Percentiles rank a stretch among this genome's conserved stretches.
Evolutionary conservation across 2,329 filamentous ascomycete species (phyloP).

Genomic region (Trichoderma koningiopsis): DNA sequence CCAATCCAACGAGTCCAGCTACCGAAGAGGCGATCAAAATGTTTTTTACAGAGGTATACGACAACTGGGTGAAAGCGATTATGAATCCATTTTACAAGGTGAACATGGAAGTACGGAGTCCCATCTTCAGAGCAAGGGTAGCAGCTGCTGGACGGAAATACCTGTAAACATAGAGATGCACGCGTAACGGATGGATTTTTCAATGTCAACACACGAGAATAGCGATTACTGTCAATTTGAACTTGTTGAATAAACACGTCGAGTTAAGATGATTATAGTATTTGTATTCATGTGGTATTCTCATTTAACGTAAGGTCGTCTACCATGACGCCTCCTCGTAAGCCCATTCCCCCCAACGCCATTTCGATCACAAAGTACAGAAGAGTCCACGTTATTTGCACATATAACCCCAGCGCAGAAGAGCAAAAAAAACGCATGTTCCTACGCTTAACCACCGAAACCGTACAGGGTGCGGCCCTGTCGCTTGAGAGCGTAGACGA

Average conservation of each 20-base stretch:
- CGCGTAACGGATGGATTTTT: constrained; percentile 17
- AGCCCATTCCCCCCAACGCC: constrained; percentile 39
- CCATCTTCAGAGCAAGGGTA: constrained; percentile 80
- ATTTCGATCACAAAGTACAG: constrained; percentile 31
- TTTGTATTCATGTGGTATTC: constrained; percentile 29
- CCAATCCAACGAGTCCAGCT: constrained; percentile 84
- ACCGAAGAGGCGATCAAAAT: constrained; percentile 94
- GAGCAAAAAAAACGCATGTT: constrained; percentile 22
- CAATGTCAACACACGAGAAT: not conserved
- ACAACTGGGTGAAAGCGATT: constrained; percentile 92
- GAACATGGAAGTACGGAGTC: constrained; percentile 83
- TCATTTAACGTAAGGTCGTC: constrained; percentile 35
- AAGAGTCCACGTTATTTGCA: constrained; percentile 26
- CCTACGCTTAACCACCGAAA: constrained; percentile 74
- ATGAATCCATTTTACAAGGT: constrained; percentile 96
- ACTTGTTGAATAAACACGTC: not conserved
- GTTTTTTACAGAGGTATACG: constrained; percentile 95
- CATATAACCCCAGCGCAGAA: constrained; percentile 27
- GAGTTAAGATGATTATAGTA: constrained; percentile 7
- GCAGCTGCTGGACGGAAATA: constrained; percentile 91
- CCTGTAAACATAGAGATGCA: constrained; percentile 54
- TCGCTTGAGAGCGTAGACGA: constrained; percentile 69
- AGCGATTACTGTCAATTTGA: not conserved
- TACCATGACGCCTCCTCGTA: constrained; percentile 42
- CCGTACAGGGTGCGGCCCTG: constrained; percentile 80